Evolutionary conservation across 1,284 basidiomycete genomes (phyloP).

Genomic region (Austroboletus niveus): DNA sequence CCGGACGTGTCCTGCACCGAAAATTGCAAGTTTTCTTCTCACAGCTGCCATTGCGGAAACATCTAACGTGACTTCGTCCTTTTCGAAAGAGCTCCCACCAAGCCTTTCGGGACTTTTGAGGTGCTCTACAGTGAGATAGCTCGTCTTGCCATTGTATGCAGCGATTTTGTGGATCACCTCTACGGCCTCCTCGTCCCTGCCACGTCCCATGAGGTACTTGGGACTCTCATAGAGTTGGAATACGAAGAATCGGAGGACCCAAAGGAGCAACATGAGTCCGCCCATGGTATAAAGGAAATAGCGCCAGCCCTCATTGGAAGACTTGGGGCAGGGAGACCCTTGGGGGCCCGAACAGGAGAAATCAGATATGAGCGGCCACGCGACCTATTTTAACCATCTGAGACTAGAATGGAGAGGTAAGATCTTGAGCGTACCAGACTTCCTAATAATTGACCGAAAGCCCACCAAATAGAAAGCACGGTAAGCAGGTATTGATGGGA

Average conservation of each 20-base stretch:
- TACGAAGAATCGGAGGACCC: slow-evolving; percentile 66
- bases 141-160: slow-evolving; percentile 57
- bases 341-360: slow-evolving; percentile 53
- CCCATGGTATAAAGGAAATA: slow-evolving; percentile 66
- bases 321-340: slow-evolving; percentile 35
- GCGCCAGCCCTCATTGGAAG: slow-evolving; percentile 69
- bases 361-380: slow-evolving; percentile 65
- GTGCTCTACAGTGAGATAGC: slow-evolving; percentile 48
- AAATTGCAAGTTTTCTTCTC: slow-evolving; percentile 42
- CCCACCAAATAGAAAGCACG: slow-evolving; percentile 66
- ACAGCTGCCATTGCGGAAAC: slow-evolving; percentile 40
- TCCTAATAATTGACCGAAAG: slow-evolving; percentile 57
- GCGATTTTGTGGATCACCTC: slow-evolving; percentile 69
- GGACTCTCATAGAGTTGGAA: slow-evolving; percentile 77
- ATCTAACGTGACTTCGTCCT: slow-evolving; percentile 25
- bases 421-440: slow-evolving; percentile 43
- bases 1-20: slow-evolving; percentile 47
- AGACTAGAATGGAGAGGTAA: background rate
- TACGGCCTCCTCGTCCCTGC: slow-evolving; percentile 70
- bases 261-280: slow-evolving; percentile 61
- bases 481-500: slow-evolving; percentile 64
- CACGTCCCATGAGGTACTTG: slow-evolving; percentile 73
- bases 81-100: slow-evolving; percentile 9
- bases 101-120: slow-evolving; percentile 36
- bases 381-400: slow-evolving; percentile 38